phyloP scores from a whole-genome alignment of 768 basidiomycete genomes.

The Boletus rubroflammeus region DNA sequence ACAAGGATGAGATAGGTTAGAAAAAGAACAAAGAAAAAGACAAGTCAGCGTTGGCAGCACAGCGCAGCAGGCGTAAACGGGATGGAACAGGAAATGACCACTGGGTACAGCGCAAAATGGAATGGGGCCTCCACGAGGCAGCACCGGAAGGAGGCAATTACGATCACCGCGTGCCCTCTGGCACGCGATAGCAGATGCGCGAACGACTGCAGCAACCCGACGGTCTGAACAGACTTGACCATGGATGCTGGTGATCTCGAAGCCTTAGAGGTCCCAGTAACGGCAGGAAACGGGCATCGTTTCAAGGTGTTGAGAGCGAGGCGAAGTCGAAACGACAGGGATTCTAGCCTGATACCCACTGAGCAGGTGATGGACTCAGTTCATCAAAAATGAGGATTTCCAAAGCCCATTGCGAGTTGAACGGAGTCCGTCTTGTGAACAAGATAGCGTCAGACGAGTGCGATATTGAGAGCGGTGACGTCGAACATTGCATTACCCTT shows the following conservation, averaged over 20 bases:
- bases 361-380: neutral
- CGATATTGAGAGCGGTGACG: neutral
- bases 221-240: neutral
- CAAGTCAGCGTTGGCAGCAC: slow-evolving; percentile 3
- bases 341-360: neutral
- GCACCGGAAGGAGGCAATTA: slow-evolving; percentile 24
- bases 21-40: neutral
- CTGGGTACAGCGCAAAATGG: slow-evolving; percentile 12
- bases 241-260: neutral
- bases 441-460: neutral
- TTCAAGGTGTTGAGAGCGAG: neutral
- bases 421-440: neutral
- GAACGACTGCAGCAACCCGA: neutral
- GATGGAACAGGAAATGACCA: slow-evolving; percentile 21
- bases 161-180: slow-evolving; percentile 10
- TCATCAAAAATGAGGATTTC: neutral
- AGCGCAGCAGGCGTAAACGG: slow-evolving; percentile 24
- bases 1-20: neutral
- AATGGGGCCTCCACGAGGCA: slow-evolving; percentile 30
- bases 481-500: neutral
- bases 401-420: neutral
- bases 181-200: slow-evolving; percentile 15
- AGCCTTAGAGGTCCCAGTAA: neutral
- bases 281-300: neutral
- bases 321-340: neutral